phyloP scores from a whole-genome alignment of 306 rosid genomes.

The Mucuna pruriens region DNA sequence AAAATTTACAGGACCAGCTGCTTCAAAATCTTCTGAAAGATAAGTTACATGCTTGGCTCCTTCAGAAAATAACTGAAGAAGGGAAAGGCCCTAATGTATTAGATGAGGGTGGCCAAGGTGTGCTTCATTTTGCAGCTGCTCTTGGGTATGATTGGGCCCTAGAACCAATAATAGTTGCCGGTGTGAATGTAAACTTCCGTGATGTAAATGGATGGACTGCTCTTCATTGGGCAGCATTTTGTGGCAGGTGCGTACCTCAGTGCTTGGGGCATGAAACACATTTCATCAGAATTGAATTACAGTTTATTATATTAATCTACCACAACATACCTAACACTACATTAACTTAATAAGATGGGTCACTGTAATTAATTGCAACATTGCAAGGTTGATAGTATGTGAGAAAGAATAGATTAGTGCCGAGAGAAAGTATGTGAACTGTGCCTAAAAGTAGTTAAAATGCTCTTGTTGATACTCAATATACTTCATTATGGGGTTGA shows the following conservation, averaged over 20 bases:
- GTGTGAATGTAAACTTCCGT: conserved; percentile 85
- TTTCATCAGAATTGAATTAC: conserved; percentile 17
- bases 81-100: conserved; percentile 88
- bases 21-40: conserved; percentile 76
- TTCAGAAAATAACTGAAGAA: conserved; percentile 70
- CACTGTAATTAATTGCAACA: neutral
- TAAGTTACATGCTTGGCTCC: conserved; percentile 74
- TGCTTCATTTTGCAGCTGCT: conserved; percentile 88
- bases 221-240: conserved; percentile 96
- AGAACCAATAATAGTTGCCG: conserved; percentile 70
- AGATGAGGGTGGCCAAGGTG: conserved; percentile 86
- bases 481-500: conserved; percentile 12
- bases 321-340: neutral
- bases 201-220: conserved; percentile 94
- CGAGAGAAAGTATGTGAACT: conserved; percentile 26
- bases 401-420: neutral
- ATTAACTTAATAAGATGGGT: neutral
- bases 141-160: conserved; percentile 93
- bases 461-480: neutral
- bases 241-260: conserved; percentile 71
- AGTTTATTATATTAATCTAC: neutral
- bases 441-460: conserved; percentile 24
- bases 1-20: conserved; percentile 63
- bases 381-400: neutral
- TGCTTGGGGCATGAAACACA: conserved; percentile 13